These are phyloP conservation scores for Sarcomyxa edulis DNA, from an alignment of 768 basidiomycete species.

Conservation along the genomic window DNA sequence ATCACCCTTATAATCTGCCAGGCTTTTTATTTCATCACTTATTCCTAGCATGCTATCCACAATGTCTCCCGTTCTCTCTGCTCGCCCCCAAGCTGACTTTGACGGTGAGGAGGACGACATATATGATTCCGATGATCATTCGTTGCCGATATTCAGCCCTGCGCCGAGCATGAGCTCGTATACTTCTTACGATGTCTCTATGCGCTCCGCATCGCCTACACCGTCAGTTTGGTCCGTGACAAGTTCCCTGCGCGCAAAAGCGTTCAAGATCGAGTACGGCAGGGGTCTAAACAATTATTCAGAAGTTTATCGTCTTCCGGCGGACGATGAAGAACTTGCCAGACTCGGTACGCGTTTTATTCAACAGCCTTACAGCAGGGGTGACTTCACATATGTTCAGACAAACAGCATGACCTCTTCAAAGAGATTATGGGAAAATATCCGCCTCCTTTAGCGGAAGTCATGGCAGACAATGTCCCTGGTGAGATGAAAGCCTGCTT, in stretches of 20 bases:
- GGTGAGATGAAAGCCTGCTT: constrained; percentile 59
- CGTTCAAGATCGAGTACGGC: constrained; percentile 63
- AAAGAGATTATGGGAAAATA: constrained; percentile 64
- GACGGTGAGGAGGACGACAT: constrained; percentile 41
- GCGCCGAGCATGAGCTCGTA: constrained; percentile 37
- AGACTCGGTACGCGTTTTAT: constrained; percentile 53
- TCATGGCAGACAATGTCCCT: constrained; percentile 55
- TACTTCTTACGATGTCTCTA: constrained; percentile 55
- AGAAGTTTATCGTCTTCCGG: constrained; percentile 72
- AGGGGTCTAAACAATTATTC: constrained; percentile 73
- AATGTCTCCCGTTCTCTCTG: too few relatives aligned
- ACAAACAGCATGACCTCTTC: constrained; percentile 65
- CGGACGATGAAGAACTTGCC: constrained; percentile 71
- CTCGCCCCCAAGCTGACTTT: constrained; percentile 8
- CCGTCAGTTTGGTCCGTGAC: constrained; percentile 70
- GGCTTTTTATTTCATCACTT: too few relatives aligned
- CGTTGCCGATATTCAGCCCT: constrained; percentile 34
- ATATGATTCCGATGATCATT: constrained; percentile 39
- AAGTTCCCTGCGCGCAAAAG: constrained; percentile 52
- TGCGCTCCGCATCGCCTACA: constrained; percentile 60
- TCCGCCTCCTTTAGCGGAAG: constrained; percentile 46
- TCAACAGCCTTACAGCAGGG: too few relatives aligned
- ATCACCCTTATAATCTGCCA: not conserved
- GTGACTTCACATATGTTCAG: constrained; percentile 37
- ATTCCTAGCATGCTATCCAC: too few relatives aligned